A percentile compares a stretch with the other conserved stretches of the same genome.
Conservation (phyloP, 73 alveolate genomes). For the Tetrahymena thermophila region DNA sequence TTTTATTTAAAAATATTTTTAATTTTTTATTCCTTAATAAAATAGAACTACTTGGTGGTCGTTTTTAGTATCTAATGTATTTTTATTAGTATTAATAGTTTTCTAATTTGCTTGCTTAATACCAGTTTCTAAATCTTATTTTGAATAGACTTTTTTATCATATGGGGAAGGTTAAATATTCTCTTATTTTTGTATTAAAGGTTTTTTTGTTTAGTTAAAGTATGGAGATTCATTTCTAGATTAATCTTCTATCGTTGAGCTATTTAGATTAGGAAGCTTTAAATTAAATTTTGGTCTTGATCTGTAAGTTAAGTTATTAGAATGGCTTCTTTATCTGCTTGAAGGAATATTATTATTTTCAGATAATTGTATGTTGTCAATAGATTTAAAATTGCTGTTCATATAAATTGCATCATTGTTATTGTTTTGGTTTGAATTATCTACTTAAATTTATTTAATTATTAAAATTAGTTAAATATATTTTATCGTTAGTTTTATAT, state of each 20-base stretch:
- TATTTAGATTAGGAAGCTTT: background rate
- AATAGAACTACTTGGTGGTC: background rate
- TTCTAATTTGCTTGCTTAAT: background rate
- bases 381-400: background rate
- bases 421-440: too few relatives aligned
- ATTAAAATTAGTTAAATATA: too few relatives aligned
- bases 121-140: background rate
- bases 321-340: background rate
- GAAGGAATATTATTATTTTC: background rate
- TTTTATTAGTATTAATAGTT: too few relatives aligned
- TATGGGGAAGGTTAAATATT: too few relatives aligned
- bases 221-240: background rate
- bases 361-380: background rate
- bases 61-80: background rate
- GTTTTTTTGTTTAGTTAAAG: background rate
- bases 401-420: background rate
- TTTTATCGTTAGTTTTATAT: too few relatives aligned
- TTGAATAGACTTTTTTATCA: background rate
- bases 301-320: background rate
- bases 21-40: too few relatives aligned
- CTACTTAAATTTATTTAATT: background rate
- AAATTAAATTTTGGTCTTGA: background rate
- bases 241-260: background rate
- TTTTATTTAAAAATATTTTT: too few relatives aligned
- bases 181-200: background rate